A percentile compares a stretch with the other conserved stretches of the same genome.
These are phyloP conservation scores for Lasiodiplodia sp. DNA, from an alignment of 2,329 filamentous ascomycete genomes.

Conservation along the genomic window DNA sequence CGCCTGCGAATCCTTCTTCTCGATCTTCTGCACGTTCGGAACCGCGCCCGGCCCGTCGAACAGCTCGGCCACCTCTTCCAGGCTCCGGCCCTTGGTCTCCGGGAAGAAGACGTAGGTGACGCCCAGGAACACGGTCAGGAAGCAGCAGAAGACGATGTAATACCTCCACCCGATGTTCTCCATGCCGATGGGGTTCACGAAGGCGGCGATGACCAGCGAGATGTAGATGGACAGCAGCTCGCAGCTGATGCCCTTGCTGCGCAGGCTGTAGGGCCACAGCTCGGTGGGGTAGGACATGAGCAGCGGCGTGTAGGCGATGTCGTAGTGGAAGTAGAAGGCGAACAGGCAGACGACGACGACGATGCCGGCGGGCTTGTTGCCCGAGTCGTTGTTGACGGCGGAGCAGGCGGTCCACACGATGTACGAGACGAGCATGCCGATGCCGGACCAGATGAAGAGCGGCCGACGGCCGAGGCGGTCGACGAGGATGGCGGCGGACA, in stretches of 20 bases:
- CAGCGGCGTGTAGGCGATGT: slow-evolving; percentile 40
- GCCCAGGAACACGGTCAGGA: slow-evolving; percentile 42
- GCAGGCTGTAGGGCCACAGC: slow-evolving; percentile 57
- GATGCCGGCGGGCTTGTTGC: slow-evolving; percentile 37
- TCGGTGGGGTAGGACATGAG: slow-evolving; percentile 55
- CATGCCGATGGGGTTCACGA: slow-evolving; percentile 32
- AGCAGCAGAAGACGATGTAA: slow-evolving; percentile 42
- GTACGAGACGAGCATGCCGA: slow-evolving; percentile 51
- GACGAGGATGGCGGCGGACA: slow-evolving; percentile 42
- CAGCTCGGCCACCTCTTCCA: slow-evolving; percentile 37
- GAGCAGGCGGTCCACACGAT: slow-evolving; percentile 36
- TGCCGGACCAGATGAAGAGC: slow-evolving; percentile 46
- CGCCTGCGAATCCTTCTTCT: slow-evolving; percentile 6
- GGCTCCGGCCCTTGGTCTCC: slow-evolving; percentile 36
- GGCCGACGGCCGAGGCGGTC: slow-evolving; percentile 45
- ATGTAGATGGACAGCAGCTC: slow-evolving; percentile 26
- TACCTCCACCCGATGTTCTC: slow-evolving; percentile 33
- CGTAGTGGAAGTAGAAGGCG: slow-evolving; percentile 31
- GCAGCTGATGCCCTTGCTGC: slow-evolving; percentile 49
- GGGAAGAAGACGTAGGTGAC: slow-evolving; percentile 34
- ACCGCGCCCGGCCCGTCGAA: slow-evolving; percentile 34
- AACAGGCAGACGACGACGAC: slow-evolving; percentile 39
- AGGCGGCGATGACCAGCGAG: slow-evolving; percentile 29
- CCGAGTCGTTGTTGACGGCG: slow-evolving; percentile 34
- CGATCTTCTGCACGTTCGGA: slow-evolving; percentile 31